Evolutionary conservation across 176 grass and related monocot genomes (phyloP).

Genomic region (Rhynchospora breviuscula): DNA sequence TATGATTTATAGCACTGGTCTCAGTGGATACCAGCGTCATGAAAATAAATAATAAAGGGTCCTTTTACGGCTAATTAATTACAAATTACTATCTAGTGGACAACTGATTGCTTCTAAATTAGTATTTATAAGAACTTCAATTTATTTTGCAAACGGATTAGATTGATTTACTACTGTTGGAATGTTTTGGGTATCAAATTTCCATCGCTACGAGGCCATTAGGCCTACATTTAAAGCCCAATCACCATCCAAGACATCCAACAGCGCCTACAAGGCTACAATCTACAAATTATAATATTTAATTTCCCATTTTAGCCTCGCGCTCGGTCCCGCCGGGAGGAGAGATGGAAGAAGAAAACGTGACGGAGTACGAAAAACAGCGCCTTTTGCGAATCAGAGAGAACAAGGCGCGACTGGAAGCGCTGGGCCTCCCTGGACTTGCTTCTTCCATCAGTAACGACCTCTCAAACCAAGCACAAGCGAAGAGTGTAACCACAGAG

Average conservation of each 20-base stretch:
- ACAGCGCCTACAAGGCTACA: not conserved
- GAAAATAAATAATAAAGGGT: not conserved
- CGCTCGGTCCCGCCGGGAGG: constrained; percentile 28
- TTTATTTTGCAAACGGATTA: not conserved
- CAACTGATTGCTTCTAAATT: not conserved
- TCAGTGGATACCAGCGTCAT: not conserved
- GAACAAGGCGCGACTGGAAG: constrained; percentile 63
- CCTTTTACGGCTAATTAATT: not conserved
- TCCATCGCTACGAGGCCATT: not conserved
- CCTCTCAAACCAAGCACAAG: constrained; percentile 1
- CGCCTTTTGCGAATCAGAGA: constrained; percentile 56
- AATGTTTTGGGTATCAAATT: not conserved
- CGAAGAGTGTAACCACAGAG: not conserved
- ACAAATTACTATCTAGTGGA: not conserved
- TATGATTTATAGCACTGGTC: not conserved
- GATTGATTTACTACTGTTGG: not conserved
- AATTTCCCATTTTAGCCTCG: not conserved
- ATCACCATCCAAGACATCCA: not conserved
- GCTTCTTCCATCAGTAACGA: constrained; percentile 35
- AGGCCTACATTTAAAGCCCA: not conserved
- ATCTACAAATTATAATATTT: not conserved
- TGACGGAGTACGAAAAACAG: constrained; percentile 73
- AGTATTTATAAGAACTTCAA: not conserved
- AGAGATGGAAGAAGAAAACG: not conserved
- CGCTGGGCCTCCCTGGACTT: constrained; percentile 52